Base-by-base conservation (phyloP, 176 grass and related monocot genomes). In the Saccharum spontaneum region DNA sequence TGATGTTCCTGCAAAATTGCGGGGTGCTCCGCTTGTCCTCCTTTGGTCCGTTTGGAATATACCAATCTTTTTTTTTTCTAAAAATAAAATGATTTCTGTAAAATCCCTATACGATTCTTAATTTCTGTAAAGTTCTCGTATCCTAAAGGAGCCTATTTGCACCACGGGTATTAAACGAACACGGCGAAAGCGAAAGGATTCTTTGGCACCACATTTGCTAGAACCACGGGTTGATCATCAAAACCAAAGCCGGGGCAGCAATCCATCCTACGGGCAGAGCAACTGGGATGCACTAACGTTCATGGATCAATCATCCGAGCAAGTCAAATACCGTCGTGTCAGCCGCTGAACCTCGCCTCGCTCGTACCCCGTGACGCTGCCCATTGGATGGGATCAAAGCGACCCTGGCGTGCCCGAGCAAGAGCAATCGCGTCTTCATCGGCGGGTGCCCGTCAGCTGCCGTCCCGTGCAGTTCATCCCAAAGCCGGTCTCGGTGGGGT, bases 391-490 rank as follows among this genome's bases (percentile, higher is more conserved):
- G 50, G 39, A 49, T 13, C 22, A 54, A 37, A 76, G 0, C 6
- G 9, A 73, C 7, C 39, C 49, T 12, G 40, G 43, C 37, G 64
- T 6, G 52, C 10, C 50, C 5, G 54, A 59, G 6, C 52, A 57
- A 57, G 7, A 15, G 41, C 64, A 67, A 17, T 14, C 34, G 71
- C 36, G 78, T 63, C 83, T 50, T 36, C 18, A 34, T 69, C 77
- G 34, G 22, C 12, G 73, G 72, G 78, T 86, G 9, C 71, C 8
- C 82, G 44, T 86, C 83, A 71, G 67, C 82, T 22, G 54, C 55
- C 55, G 20, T 59, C 55, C 66, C 83, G 24, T 82, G 66, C n/a
- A 13, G 43, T 36, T 26, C 36, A 55, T 7, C 79, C 84, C 48
- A 71, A 90, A 90, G 88, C 74, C 49, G 17, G 17, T 28, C 61